phyloP scores from a whole-genome alignment of 306 rosid species.

The Begonia loranthoides region DNA sequence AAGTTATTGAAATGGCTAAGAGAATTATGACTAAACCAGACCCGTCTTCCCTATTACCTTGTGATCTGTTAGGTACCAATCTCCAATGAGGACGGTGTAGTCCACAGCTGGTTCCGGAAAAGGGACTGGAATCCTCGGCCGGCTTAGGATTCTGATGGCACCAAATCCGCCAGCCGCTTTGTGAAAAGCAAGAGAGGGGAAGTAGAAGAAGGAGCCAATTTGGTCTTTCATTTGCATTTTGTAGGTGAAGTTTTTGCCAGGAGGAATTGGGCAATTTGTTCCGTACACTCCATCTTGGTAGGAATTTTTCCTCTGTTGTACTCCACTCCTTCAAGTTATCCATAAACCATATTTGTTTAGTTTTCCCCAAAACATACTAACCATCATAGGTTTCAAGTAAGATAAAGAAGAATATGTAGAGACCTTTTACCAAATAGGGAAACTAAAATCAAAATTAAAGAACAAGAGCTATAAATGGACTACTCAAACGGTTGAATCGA shows the following conservation, averaged over 20 bases:
- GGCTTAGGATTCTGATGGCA: constrained; percentile 54
- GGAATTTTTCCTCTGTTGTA: constrained; percentile 81
- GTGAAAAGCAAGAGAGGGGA: constrained; percentile 76
- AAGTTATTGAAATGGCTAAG: no score
- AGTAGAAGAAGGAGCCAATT: constrained; percentile 76
- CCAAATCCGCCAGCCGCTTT: constrained; percentile 96
- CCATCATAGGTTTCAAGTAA: no score
- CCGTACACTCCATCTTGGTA: constrained; percentile 76
- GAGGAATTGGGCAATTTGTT: constrained; percentile 84
- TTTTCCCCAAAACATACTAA: no score
- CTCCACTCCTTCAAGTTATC: constrained; percentile 51
- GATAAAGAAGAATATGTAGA: no score
- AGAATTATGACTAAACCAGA: no score
- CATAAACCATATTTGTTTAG: no score
- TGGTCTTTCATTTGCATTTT: constrained; percentile 81
- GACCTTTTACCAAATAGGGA: no score
- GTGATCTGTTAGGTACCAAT: constrained; percentile 65
- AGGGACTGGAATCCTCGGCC: constrained; percentile 87
- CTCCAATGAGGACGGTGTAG: constrained; percentile 59
- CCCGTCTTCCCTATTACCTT: constrained; percentile 19
- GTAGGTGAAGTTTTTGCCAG: constrained; percentile 87
- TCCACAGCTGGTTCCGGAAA: constrained; percentile 75
- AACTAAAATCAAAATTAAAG: no score
- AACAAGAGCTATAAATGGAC: no score
- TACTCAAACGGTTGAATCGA: no score